These are phyloP conservation scores for Alternaria sp. DNA, from an alignment of 2,329 filamentous ascomycete species.

Conservation along the genomic window DNA sequence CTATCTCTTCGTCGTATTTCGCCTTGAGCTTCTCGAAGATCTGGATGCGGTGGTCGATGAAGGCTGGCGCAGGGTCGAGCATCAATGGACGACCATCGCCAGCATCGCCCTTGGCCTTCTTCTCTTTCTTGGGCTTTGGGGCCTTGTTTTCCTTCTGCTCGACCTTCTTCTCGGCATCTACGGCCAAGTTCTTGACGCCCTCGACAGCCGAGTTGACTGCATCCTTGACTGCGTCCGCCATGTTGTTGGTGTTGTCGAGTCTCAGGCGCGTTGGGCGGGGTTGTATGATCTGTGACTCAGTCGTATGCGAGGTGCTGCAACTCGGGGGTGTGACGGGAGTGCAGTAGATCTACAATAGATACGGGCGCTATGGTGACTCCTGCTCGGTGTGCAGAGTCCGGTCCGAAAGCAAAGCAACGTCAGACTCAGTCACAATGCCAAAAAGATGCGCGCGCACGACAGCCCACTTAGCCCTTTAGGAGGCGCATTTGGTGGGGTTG, in stretches of 20 bases:
- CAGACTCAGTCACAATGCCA: constrained; percentile 32
- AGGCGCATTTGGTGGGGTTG: constrained; percentile 34
- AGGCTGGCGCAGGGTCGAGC: constrained; percentile 68
- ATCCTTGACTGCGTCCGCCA: constrained; percentile 58
- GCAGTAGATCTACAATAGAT: not conserved
- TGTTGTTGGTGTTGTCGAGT: constrained; percentile 40
- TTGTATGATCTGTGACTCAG: constrained; percentile 38
- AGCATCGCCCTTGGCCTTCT: constrained; percentile 55
- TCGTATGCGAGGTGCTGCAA: constrained; percentile 6
- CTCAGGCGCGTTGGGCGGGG: constrained; percentile 24
- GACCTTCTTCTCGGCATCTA: constrained; percentile 48
- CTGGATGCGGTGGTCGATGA: constrained; percentile 81
- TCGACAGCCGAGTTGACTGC: constrained; percentile 60
- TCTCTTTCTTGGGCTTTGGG: constrained; percentile 47
- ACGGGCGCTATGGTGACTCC: constrained; percentile 8
- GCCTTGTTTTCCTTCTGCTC: constrained; percentile 29
- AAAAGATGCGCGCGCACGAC: constrained; percentile 27
- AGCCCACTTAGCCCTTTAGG: constrained; percentile 29
- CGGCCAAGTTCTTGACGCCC: constrained; percentile 65
- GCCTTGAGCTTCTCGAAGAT: constrained; percentile 90
- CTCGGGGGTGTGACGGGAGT: constrained; percentile 3
- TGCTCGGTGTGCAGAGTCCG: constrained; percentile 6
- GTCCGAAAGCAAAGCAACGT: constrained; percentile 8
- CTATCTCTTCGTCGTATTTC: constrained; percentile 77
- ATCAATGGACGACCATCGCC: constrained; percentile 54